Evolutionary conservation across 2,329 filamentous ascomycete genomes (phyloP), one percentile per base, ranked within the genome.

Genomic region (Aspergillus sp.): DNA sequence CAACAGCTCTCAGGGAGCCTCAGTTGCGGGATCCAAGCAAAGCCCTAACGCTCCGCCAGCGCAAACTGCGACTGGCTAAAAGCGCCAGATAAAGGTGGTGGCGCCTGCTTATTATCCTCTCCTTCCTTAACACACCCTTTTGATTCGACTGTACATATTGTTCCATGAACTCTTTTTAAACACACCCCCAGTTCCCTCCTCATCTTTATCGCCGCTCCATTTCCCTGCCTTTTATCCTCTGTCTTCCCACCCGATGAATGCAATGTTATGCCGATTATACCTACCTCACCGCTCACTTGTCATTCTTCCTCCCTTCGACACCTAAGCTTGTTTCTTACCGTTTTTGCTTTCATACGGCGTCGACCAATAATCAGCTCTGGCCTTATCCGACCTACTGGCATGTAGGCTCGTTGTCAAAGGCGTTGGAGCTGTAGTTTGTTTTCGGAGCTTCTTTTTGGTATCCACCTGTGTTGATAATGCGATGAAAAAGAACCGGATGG

Each of bases 11-110:
- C 69, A 71, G 48, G 63, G 61, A 44, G 65, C 60, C n/a, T 50
- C 60, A 26, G 58, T 61, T 29, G 63, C 66, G 32, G 65, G 63
- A 29, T 59, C 64, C 26, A 67, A 56, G 49, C 67, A 70, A 48
- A 73, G 70, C 44, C 70, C 70, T 10, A 66, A 68, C 42, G 60
- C 67, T 46, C 63, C 68, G 33, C 63, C 67, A 45, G 67, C 66
- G 27, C 70, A 72, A 44, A 63, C 66, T 43, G 64, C 69, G 30
- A 65, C 56, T 44, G 65, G 61, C 44, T 68, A 56, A 61, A 4
- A 35, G 29, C 5, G 42, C 9, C 36, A 8, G 19, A 1, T 19
- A 19, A 19, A 19, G 2, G 19, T 30, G 33, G 6, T 32, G 30
- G 2, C n/a, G 33, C 26, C 27, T 39, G 6, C 6, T 19, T 8